Base-by-base conservation (phyloP, 1,284 basidiomycete genomes). In the Austroboletus olivaceoglutinosus region DNA sequence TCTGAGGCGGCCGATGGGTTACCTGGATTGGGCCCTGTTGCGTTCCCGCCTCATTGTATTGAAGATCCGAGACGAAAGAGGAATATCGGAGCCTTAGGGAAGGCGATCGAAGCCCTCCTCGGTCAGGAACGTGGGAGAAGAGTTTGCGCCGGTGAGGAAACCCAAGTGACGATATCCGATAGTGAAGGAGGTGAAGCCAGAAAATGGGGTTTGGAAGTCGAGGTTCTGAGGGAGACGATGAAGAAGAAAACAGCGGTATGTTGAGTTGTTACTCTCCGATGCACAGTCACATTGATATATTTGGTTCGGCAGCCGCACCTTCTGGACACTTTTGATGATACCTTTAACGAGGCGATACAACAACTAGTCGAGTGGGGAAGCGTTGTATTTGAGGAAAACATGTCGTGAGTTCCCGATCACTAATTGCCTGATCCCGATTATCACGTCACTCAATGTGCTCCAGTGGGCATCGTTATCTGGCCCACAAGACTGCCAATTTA, bases 281-380 rank as follows among this genome's bases (percentile, higher is more conserved):
- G 54, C 29, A 45, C 45, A 39, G 48, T 44, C 29, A 64, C 52
- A 52, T 43, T 55, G 49, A 64, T 52, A 53, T 43, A 56, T 45
- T 53, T 57, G 45, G 50, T 39, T 49, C 52, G 54, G 40, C 53
- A 87, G 84, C 72, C 76, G 19, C 74, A 76, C 43, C 70, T 81
- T 57, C 67, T 79, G 31, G 68, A 73, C 15, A 76, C 76, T 30
- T 86, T 86, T 59, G 82, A 89, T 58, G 85, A 86, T 47, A 81
- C 83, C 23, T 90, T 90, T 60, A 77, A 85, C 56, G 85, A 90
- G 61, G 94, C 94, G 16, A 77, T 98, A 51, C 81, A 85, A 57
- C 88, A 97, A 63, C 73, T 97, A 47, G 76, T 85, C 34, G 77
- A 85, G 61, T 93, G 89, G 78, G 89, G 86, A 49, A 88, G 89